These are phyloP conservation scores for Iris macrosiphon DNA, from an alignment of 106 monocot species.

Conservation along the genomic window DNA sequence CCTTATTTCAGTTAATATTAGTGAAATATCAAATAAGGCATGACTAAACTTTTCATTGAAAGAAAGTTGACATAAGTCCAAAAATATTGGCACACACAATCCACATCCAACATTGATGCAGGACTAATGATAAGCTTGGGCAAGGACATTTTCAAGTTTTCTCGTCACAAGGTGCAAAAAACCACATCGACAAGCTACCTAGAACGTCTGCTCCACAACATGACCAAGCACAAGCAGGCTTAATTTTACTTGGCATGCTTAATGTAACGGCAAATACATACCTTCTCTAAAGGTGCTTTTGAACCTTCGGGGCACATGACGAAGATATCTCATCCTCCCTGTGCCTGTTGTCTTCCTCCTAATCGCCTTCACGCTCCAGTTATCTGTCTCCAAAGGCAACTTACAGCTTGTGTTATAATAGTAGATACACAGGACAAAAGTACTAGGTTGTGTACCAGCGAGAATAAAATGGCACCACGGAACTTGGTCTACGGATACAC, in stretches of 20 bases:
- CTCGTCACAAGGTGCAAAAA: no score
- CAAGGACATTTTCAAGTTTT: no score
- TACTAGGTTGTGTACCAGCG: no score
- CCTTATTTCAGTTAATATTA: no score
- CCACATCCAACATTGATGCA: neutral
- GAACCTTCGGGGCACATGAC: conserved; percentile 30
- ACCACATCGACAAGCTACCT: no score
- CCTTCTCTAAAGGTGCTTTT: conserved; percentile 49
- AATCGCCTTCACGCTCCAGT: conserved; percentile 46
- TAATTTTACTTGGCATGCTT: neutral
- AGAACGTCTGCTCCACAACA: no score
- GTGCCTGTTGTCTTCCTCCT: conserved; percentile 44
- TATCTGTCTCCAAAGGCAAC: no score
- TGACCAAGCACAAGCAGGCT: no score
- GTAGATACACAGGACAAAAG: no score
- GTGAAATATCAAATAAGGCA: neutral
- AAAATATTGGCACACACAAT: neutral
- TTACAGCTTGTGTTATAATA: no score
- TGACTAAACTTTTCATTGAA: neutral
- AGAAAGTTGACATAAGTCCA: neutral
- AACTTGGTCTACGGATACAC: no score
- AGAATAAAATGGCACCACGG: no score
- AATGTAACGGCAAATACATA: neutral
- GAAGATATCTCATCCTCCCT: conserved; percentile 46
- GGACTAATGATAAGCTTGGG: neutral